phyloP scores from a whole-genome alignment of 495 filamentous ascomycete genomes.

The Aspergillus baeticus region DNA sequence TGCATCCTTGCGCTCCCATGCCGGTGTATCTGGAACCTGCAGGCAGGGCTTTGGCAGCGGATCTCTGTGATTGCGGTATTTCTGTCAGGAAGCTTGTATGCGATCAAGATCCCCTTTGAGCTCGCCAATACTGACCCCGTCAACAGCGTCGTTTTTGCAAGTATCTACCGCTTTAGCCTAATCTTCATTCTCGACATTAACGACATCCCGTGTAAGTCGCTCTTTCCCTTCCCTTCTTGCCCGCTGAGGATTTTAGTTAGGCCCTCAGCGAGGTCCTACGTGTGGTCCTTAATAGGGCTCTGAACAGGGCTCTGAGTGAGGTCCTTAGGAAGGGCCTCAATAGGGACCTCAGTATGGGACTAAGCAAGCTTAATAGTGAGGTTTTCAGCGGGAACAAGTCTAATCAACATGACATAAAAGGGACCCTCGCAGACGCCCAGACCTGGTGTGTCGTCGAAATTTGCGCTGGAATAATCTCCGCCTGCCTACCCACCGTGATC shows the following conservation, averaged over 20 bases:
- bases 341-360: too few relatives aligned
- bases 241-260: too few relatives aligned
- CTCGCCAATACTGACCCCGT: too few relatives aligned
- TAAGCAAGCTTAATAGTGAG: too few relatives aligned
- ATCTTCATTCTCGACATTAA: constrained; percentile 14
- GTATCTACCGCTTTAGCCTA: constrained; percentile 21
- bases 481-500: constrained; percentile 22
- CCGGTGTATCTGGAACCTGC: constrained; percentile 8
- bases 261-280: too few relatives aligned
- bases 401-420: not conserved
- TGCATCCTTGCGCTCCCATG: constrained; percentile 5
- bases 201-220: constrained; percentile 15
- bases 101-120: too few relatives aligned
- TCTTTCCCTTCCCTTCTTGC: too few relatives aligned
- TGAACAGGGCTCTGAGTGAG: too few relatives aligned
- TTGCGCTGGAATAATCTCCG: constrained; percentile 19
- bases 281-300: too few relatives aligned
- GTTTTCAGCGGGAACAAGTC: too few relatives aligned
- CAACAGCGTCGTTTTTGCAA: constrained; percentile 14
- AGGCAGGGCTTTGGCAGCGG: not conserved
- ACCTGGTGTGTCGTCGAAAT: constrained; percentile 26
- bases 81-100: constrained; percentile 9
- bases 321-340: too few relatives aligned
- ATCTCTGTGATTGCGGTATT: constrained; percentile 8
- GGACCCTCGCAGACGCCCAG: constrained; percentile 19